Conservation (phyloP, 1,284 basidiomycete genomes). For the Puccinia polysora region DNA sequence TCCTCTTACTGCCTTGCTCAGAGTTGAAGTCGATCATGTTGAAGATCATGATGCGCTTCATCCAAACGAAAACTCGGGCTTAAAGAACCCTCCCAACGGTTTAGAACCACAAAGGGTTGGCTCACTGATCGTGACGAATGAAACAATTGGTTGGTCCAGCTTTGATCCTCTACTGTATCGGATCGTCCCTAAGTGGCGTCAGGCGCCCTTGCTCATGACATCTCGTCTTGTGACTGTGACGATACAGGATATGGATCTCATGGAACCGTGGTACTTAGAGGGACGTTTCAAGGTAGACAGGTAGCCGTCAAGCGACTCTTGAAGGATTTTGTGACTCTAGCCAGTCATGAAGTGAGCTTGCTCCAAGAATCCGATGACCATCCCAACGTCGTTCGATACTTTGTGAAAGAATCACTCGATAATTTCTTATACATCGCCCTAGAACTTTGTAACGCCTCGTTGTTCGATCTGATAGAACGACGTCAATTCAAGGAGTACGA, state of each 20-base stretch:
- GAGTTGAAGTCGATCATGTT: neutral
- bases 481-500: slow-evolving; percentile 48
- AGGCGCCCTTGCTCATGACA: neutral
- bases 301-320: slow-evolving; percentile 95
- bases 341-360: slow-evolving; percentile 86
- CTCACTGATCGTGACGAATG: slow-evolving; percentile 48
- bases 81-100: slow-evolving; percentile 6
- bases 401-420: slow-evolving; percentile 87
- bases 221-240: slow-evolving; percentile 2
- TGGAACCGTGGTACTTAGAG: slow-evolving; percentile 89
- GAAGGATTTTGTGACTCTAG: slow-evolving; percentile 90
- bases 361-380: slow-evolving; percentile 96
- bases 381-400: slow-evolving; percentile 93
- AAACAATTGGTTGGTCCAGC: slow-evolving; percentile 48
- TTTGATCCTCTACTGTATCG: neutral
- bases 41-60: neutral
- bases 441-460: slow-evolving; percentile 88
- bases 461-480: slow-evolving; percentile 82
- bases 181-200: neutral
- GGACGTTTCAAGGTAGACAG: slow-evolving; percentile 87
- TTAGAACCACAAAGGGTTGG: slow-evolving; percentile 43
- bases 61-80: neutral
- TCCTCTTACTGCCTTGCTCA: slow-evolving; percentile 1
- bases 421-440: slow-evolving; percentile 97
- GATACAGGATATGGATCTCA: slow-evolving; percentile 85